Percentiles rank a stretch among this genome's conserved stretches.
phyloP scores from a whole-genome alignment of 768 basidiomycete species.

The Agrocybe praecox region DNA sequence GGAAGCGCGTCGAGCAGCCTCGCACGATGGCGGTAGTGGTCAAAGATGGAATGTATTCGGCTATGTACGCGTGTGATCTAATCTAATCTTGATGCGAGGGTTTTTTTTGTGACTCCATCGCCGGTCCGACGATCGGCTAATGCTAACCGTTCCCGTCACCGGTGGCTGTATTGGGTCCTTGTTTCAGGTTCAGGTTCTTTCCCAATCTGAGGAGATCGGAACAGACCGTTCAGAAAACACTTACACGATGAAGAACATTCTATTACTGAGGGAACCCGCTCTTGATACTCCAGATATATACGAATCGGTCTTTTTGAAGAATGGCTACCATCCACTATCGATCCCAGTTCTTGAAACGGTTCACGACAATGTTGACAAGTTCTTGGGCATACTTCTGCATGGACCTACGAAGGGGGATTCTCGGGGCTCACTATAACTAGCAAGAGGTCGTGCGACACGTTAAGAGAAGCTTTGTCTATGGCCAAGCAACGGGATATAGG shows the following conservation, averaged over 20 bases:
- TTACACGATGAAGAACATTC: slow-evolving; percentile 33
- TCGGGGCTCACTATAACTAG: slow-evolving; percentile 80
- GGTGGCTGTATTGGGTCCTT: too few species aligned
- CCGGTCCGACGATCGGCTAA: too few species aligned
- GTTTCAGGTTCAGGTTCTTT: too few species aligned
- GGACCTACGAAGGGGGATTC: slow-evolving; percentile 36
- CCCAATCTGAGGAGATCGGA: too few species aligned
- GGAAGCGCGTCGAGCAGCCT: too few species aligned
- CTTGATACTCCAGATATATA: slow-evolving; percentile 57
- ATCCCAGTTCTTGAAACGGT: slow-evolving; percentile 74
- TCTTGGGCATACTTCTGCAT: slow-evolving; percentile 42
- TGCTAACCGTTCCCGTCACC: too few species aligned
- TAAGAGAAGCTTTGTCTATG: slow-evolving; percentile 46
- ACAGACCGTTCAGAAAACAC: too few species aligned
- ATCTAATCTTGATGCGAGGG: too few species aligned
- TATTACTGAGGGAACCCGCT: slow-evolving; percentile 47
- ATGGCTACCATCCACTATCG: slow-evolving; percentile 57
- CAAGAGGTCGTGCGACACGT: slow-evolving; percentile 75
- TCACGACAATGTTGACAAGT: slow-evolving; percentile 46
- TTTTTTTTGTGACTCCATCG: too few species aligned
- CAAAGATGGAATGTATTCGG: too few species aligned
- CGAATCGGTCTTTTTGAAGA: slow-evolving; percentile 45
- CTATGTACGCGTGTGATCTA: too few species aligned
- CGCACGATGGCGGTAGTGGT: too few species aligned
- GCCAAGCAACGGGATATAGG: slow-evolving; percentile 4